These are phyloP conservation scores for Backusella tarrabulga DNA, from an alignment of 192 early-diverging fungal genomes.

Conservation along the genomic window DNA sequence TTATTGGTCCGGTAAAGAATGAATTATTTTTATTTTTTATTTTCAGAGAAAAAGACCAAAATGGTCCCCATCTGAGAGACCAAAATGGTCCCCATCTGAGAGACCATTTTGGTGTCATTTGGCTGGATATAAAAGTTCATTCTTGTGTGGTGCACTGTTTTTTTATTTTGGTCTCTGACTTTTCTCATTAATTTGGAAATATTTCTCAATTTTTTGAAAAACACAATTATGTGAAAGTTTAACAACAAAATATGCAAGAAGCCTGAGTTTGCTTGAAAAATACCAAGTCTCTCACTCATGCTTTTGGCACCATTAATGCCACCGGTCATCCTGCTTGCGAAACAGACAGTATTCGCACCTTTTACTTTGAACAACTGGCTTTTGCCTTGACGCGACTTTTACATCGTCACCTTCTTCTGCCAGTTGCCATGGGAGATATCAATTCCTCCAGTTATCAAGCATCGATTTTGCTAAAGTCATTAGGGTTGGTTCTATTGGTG, in stretches of 20 bases:
- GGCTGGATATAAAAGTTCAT: no score
- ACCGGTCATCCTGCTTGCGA: conserved; percentile 5
- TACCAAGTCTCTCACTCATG: conserved; percentile 22
- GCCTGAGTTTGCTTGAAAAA: conserved; percentile 29
- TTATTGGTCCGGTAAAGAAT: no score
- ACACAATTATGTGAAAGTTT: no score
- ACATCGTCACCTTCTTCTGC: conserved; percentile 11
- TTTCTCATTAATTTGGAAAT: no score
- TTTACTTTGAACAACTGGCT: conserved; percentile 3
- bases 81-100: no score
- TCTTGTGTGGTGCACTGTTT: no score
- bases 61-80: no score
- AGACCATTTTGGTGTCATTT: no score
- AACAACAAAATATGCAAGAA: not conserved
- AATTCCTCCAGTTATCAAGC: not conserved
- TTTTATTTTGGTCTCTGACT: no score
- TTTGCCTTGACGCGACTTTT: conserved; percentile 24
- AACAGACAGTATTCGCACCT: not conserved
- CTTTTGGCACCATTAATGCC: conserved; percentile 26
- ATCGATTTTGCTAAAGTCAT: conserved; percentile 13
- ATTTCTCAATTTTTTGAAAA: no score
- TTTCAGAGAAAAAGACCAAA: no score
- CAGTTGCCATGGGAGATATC: conserved; percentile 3
- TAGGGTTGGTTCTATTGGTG: not conserved
- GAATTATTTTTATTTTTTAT: no score